Base-by-base conservation (phyloP, 2,329 filamentous ascomycete genomes). In the Botrytis fragariae region DNA sequence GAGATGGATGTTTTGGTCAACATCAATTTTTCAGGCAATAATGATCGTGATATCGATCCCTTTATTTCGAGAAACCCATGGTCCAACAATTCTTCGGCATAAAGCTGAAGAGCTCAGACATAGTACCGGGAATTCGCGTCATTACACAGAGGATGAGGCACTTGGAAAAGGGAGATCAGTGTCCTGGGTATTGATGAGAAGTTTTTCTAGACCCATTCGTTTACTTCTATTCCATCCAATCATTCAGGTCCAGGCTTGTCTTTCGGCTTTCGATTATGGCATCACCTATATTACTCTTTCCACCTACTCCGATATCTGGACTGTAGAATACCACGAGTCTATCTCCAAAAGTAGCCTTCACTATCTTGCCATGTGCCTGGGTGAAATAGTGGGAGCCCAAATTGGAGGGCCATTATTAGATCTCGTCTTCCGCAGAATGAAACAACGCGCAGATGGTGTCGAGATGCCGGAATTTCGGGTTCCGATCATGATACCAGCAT, bases 381-480 rank as follows among this genome's bases (percentile, higher is more conserved):
- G 84, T 54, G 76, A 80, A 22, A 59, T 82, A 6, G 77, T 83
- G 20, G 83, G 81, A 9, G 72, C 79, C 12, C 76, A 78, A 61
- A 72, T 78, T 14, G 69, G 73, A 69, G 79, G 79, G 22, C 78
- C 77, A 25, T 73, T 81, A 22, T 79, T 79, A 39, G 79, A 81
- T 75, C 68, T 69, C 42, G 29, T 76, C 5, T 79, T 70, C 48
- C 42, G 51, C 6, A 51, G 70, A 45, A 44, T 74, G 61, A 70
- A 74, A 20, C 44, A 57, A 22, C 71, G 72, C 25, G 37, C 72
- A 82, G 86, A 86, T 0, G 81, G 88, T 88, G 0, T 88, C 91
- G 75, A 77, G 85, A 89, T 32, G 82, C 90, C 90, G 0, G 90
- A 93, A 75, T 89, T 87, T 77, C 87, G 90, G 20, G 83, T 90